Conservation (phyloP, 192 early-diverging fungal species). For the Backusella mclennaniae region DNA sequence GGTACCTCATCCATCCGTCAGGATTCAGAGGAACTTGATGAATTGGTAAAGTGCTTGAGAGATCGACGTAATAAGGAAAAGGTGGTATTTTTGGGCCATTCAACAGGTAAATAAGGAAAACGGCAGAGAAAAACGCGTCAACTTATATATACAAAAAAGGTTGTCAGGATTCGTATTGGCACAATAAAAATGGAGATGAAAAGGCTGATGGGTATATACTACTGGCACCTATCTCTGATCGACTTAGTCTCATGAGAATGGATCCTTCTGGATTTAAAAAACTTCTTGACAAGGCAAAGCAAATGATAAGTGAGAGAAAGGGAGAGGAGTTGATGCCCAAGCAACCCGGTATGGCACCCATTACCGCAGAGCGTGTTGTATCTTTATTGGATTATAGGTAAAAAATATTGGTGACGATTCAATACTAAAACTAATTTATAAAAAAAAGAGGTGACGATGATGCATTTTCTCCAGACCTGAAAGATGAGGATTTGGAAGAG, state of each 20-base stretch:
- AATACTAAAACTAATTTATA: too few species aligned
- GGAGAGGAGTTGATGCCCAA: constrained; percentile 39
- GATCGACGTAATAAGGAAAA: constrained; percentile 27
- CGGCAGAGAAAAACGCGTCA: not conserved
- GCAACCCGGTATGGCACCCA: constrained; percentile 27
- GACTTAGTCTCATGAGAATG: constrained; percentile 27
- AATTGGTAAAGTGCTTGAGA: constrained; percentile 27
- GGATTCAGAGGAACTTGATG: constrained; percentile 39
- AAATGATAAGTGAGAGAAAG: constrained; percentile 37
- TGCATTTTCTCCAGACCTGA: constrained; percentile 20
- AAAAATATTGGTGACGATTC: not conserved
- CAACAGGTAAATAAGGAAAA: constrained; percentile 27
- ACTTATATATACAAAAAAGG: not conserved
- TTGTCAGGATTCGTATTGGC: constrained; percentile 37
- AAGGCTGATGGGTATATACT: constrained; percentile 34
- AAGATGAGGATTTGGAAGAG: not conserved
- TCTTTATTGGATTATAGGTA: constrained; percentile 38
- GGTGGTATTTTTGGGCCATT: constrained; percentile 46
- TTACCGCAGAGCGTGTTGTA: constrained; percentile 40
- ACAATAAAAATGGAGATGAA: constrained; percentile 27
- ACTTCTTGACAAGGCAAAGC: constrained; percentile 31
- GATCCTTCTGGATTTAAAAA: constrained; percentile 13
- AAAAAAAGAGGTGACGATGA: constrained; percentile 19
- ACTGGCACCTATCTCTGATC: constrained; percentile 43
- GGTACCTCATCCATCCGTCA: constrained; percentile 33